phyloP scores from a whole-genome alignment of 2,329 filamentous ascomycete genomes.

The Fusarium protoensiforme region DNA sequence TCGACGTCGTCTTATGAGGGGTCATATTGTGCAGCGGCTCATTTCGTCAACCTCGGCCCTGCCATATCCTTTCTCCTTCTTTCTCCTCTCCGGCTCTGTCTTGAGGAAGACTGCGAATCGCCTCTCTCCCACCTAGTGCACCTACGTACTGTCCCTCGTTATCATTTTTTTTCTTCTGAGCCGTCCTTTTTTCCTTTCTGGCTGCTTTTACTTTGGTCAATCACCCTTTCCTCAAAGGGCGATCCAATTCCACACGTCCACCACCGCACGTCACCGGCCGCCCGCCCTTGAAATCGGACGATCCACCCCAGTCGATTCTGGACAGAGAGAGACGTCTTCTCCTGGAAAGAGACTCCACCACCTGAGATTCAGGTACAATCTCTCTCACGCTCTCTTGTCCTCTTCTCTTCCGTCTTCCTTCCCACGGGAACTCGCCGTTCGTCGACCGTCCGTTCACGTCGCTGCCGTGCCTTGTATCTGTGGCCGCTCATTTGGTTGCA shows the following conservation, averaged over 20 bases:
- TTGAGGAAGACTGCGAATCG: conserved; percentile 9
- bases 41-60: background rate
- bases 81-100: background rate
- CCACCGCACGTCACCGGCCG: conserved; percentile 37
- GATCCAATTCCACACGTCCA: conserved; percentile 32
- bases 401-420: conserved; percentile 1
- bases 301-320: conserved; percentile 34
- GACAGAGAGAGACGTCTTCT: conserved; percentile 27
- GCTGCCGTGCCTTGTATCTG: conserved; percentile 12
- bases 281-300: conserved; percentile 36
- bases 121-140: conserved; percentile 11
- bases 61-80: conserved; percentile 1
- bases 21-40: conserved; percentile 8
- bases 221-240: conserved; percentile 10
- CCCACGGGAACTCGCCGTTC: background rate
- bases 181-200: background rate
- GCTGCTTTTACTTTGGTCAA: conserved; percentile 12
- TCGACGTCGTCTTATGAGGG: background rate
- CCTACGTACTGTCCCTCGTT: conserved; percentile 29
- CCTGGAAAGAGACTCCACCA: conserved; percentile 28
- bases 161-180: conserved; percentile 6
- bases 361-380: conserved; percentile 9
- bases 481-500: conserved; percentile 25
- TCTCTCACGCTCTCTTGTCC: background rate
- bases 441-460: conserved; percentile 17